A percentile compares a stretch with the other conserved stretches of the same genome.
These are phyloP conservation scores for Yamadazyma sp. DNA, from an alignment of 805 yeast genomes.

Conservation along the genomic window DNA sequence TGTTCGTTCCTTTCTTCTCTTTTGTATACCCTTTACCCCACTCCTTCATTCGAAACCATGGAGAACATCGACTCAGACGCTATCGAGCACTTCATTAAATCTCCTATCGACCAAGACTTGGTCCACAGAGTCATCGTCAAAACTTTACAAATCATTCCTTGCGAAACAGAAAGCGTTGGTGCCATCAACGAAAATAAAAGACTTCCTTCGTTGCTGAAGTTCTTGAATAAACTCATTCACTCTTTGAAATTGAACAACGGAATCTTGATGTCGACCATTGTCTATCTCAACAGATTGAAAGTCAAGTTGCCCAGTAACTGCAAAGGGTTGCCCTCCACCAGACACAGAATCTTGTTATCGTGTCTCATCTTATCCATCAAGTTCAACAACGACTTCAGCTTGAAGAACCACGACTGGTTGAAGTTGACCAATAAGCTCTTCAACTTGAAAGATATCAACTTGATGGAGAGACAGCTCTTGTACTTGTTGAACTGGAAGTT, in stretches of 20 bases:
- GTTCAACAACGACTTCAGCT: constrained; percentile 75
- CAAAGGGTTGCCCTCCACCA: constrained; percentile 74
- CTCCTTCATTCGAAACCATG: constrained; percentile 7
- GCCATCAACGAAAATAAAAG: constrained; percentile 35
- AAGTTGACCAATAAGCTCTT: constrained; percentile 75
- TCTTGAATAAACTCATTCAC: constrained; percentile 68
- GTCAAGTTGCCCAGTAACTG: constrained; percentile 66
- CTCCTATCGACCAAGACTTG: constrained; percentile 76
- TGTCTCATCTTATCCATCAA: constrained; percentile 73
- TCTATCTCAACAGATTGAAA: constrained; percentile 63
- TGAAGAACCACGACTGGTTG: constrained; percentile 79
- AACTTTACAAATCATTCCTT: constrained; percentile 67
- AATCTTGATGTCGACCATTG: constrained; percentile 69
- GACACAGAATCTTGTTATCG: constrained; percentile 75
- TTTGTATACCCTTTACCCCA: neutral
- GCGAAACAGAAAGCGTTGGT: constrained; percentile 23
- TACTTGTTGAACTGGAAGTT: constrained; percentile 72
- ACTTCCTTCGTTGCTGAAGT: constrained; percentile 71
- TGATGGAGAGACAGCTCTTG: constrained; percentile 78
- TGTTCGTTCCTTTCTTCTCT: neutral
- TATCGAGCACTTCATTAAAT: constrained; percentile 52
- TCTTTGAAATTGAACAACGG: constrained; percentile 81
- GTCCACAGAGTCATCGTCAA: constrained; percentile 64
- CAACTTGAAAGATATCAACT: constrained; percentile 63
- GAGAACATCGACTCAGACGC: constrained; percentile 46